Evolutionary conservation across 2,329 filamentous ascomycete genomes (phyloP).

Genomic region (Ceratocystis alfenasii): DNA sequence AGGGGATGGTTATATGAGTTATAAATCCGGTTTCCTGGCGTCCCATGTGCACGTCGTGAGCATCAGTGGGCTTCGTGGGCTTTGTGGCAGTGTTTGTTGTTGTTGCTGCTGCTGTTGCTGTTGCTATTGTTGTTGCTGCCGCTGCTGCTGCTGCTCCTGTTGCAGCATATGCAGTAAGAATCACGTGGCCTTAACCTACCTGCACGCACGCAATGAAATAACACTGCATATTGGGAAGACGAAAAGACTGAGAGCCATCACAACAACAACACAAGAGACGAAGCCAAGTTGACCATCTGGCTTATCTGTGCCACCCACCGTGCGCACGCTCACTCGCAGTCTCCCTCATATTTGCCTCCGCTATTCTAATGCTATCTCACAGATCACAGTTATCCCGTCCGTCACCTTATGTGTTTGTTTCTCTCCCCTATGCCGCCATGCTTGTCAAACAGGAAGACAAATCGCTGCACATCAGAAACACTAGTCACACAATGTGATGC

Average conservation of each 20-base stretch:
- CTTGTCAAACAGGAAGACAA: neutral
- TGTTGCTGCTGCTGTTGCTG: neutral
- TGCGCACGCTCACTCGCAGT: too few species aligned
- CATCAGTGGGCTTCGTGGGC: too few species aligned
- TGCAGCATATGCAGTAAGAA: neutral
- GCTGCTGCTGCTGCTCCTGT: neutral
- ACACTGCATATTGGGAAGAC: neutral
- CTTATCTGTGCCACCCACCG: neutral
- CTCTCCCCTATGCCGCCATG: neutral
- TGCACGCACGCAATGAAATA: neutral
- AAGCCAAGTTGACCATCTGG: neutral
- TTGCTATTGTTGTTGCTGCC: neutral
- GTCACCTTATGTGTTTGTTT: neutral
- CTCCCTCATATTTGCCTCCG: too few species aligned
- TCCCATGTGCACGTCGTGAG: too few species aligned
- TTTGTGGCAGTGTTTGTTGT: too few species aligned
- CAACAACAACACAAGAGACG: neutral
- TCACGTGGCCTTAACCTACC: neutral
- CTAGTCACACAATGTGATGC: conserved; percentile 9
- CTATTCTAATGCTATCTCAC: too few species aligned
- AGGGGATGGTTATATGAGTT: too few species aligned
- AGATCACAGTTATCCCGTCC: too few species aligned
- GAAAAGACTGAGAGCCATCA: neutral
- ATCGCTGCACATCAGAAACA: neutral
- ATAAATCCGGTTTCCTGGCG: too few species aligned